Percentiles rank a stretch among this genome's conserved stretches.
phyloP scores from a whole-genome alignment of 345 rosid species.

The Viola odorata region DNA sequence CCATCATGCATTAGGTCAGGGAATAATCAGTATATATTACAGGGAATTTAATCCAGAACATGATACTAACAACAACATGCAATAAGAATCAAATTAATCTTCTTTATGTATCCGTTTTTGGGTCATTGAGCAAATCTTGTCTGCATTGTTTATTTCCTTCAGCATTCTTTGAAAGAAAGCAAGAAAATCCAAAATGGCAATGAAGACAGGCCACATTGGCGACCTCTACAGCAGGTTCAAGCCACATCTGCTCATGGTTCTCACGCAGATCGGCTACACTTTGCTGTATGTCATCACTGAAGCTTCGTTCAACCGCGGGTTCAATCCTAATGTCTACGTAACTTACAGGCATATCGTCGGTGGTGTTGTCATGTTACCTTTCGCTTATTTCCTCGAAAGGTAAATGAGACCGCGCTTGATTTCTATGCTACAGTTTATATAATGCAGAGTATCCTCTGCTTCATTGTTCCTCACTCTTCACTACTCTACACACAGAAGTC shows the following conservation, averaged over 20 bases:
- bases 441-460: background rate
- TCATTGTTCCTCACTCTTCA: too few species aligned
- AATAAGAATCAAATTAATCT: conserved; percentile 7
- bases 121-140: background rate
- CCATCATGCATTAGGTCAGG: background rate
- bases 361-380: conserved; percentile 41
- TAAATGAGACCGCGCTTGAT: background rate
- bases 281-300: conserved; percentile 54
- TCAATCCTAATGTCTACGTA: conserved; percentile 66
- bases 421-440: background rate
- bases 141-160: background rate
- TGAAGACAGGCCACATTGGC: background rate
- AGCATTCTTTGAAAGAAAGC: conserved; percentile 1
- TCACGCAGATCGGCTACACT: conserved; percentile 44
- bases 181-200: conserved; percentile 2
- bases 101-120: background rate
- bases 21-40: background rate
- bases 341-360: conserved; percentile 57
- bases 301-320: conserved; percentile 62
- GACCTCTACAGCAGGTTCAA: conserved; percentile 25
- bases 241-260: conserved; percentile 53
- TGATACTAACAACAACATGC: conserved; percentile 28
- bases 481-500: too few species aligned
- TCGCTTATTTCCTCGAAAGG: conserved; percentile 61
- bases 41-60: conserved; percentile 23